phyloP scores from a whole-genome alignment of 805 yeast genomes.

The Pichia manshurica region DNA sequence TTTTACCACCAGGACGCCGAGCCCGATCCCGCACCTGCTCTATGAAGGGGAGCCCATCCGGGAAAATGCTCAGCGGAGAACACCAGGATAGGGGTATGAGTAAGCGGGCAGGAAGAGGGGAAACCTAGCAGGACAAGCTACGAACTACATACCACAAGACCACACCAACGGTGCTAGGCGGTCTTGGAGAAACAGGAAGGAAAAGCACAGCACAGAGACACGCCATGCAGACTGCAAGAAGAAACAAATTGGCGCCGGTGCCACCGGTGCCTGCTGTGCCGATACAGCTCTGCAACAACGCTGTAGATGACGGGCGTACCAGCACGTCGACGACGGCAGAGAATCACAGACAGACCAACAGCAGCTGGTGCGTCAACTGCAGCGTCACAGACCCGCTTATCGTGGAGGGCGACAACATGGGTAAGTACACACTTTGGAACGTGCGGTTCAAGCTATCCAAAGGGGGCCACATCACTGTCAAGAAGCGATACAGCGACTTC shows the following conservation, averaged over 20 bases:
- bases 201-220: no score
- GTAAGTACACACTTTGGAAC: slow-evolving; percentile 28
- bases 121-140: no score
- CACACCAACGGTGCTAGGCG: no score
- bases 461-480: slow-evolving; percentile 39
- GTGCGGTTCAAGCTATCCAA: slow-evolving; percentile 23
- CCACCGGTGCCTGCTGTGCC: slow-evolving; percentile 23
- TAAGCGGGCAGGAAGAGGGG: no score
- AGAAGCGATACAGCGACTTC: slow-evolving; percentile 64
- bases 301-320: slow-evolving; percentile 8
- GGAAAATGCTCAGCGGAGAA: no score
- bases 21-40: no score
- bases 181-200: no score
- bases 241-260: background rate
- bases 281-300: slow-evolving; percentile 33
- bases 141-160: no score
- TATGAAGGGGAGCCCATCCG: no score
- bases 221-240: background rate
- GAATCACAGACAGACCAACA: background rate
- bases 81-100: no score
- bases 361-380: slow-evolving; percentile 27
- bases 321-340: background rate
- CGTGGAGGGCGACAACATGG: slow-evolving; percentile 25
- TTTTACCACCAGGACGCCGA: no score
- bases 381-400: slow-evolving; percentile 30